These are phyloP conservation scores for Leccinum broughii DNA, from an alignment of 768 basidiomycete species.

Conservation along the genomic window DNA sequence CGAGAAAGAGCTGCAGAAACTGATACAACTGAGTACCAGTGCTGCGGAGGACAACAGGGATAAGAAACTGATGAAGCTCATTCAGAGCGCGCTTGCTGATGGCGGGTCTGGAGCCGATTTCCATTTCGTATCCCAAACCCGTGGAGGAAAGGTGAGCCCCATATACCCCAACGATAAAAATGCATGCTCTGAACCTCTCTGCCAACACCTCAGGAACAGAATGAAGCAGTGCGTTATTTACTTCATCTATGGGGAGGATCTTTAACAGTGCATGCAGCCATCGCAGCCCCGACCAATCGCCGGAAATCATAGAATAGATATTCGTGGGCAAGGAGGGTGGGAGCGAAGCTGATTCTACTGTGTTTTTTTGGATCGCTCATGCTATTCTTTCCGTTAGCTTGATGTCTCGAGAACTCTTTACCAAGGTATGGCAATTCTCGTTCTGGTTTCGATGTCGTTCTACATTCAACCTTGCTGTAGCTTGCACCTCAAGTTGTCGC, in stretches of 20 bases:
- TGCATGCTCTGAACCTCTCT: conserved; percentile 36
- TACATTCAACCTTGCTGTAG: conserved; percentile 27
- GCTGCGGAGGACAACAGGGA: conserved; percentile 23
- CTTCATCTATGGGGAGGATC: background rate
- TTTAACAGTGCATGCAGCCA: conserved; percentile 13
- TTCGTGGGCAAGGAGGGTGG: conserved; percentile 25
- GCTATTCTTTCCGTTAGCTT: conserved; percentile 25
- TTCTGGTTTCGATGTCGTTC: conserved; percentile 11
- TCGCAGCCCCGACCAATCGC: background rate
- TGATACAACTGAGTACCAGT: conserved; percentile 38
- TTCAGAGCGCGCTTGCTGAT: conserved; percentile 40
- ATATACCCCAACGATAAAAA: background rate
- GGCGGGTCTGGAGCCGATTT: conserved; percentile 36
- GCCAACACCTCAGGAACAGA: conserved; percentile 38
- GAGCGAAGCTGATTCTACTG: background rate
- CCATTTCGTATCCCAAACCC: conserved; percentile 17
- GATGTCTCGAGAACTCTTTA: conserved; percentile 31
- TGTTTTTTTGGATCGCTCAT: background rate
- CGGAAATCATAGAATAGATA: conserved; percentile 10
- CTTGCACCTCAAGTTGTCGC: conserved; percentile 46
- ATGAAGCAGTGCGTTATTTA: conserved; percentile 35
- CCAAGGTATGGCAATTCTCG: conserved; percentile 11
- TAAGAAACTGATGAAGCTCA: conserved; percentile 41
- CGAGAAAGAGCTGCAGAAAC: conserved; percentile 34
- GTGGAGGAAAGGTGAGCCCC: conserved; percentile 30